Base-by-base conservation (phyloP, 768 basidiomycete species). In the Phaeotremella skinneri region DNA sequence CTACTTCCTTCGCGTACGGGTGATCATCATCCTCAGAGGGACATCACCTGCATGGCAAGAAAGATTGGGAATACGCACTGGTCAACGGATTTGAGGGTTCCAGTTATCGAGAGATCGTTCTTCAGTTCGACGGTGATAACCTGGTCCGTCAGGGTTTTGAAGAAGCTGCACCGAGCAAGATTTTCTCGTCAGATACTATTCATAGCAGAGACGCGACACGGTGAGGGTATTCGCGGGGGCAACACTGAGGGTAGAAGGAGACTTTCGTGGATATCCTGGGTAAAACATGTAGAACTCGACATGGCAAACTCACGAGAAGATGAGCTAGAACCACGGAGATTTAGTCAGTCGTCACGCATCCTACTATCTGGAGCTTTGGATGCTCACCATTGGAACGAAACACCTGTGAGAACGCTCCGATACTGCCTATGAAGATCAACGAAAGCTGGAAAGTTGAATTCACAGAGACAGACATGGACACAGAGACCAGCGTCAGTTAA, bases 111-210 rank as follows among this genome's bases (percentile, higher is more conserved):
- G 54, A 98, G 85, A 78, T 98, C 96, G 80, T 99, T 99, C 81
- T 99, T 99, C 72, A 99, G 85, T 77, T 97, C 92, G 64, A 96
- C 93, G 3, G 90, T 91, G 70, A 98, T 93, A 72, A 87, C 85
- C 74, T 98, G 94, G 79, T 97, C 92, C 9, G 93, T 97, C 30
- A 99, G 85, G 7, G 96, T 98, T 80, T 98, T 98, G 86, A 99
- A 98, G 26, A 98, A 93, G 45, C 93, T 97, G 81, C 90, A 91
- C 66, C 91, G 26, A 26, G n/a, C n/a, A n/a, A n/a, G n/a, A n/a
- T n/a, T n/a, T n/a, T n/a, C n/a, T n/a, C n/a, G n/a, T n/a, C n/a
- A n/a, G n/a, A n/a, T n/a, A n/a, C n/a, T n/a, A n/a, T n/a, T n/a
- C n/a, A n/a, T n/a, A n/a, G n/a, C n/a, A n/a, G n/a, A n/a, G n/a